Evolutionary conservation across 495 filamentous ascomycete genomes (phyloP), one percentile per base, ranked within the genome.

Genomic region (Astrocystis sublimbata): DNA sequence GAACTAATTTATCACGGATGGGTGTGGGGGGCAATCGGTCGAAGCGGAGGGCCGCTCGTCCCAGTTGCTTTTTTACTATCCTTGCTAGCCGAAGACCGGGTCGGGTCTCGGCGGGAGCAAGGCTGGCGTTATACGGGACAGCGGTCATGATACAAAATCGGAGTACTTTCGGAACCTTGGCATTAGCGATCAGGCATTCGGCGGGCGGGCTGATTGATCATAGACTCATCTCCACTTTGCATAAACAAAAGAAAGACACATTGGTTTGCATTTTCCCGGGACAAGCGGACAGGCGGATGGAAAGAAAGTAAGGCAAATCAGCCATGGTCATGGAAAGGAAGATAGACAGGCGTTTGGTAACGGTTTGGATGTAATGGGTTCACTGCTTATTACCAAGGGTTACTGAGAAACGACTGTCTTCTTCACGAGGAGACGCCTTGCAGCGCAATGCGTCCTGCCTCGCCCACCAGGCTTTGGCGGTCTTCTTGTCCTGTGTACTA

Each of bases 191-290:
- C 45, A 65, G 64, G 59, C 50, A 42, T 67, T 67, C 54, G 63
- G 61, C 64, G 41, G 60, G 70, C 58, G 60, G 26, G 66, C 56
- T 65, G 71, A 63, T 67, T 63, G 71, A 63, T 67, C 62, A 73
- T 72, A 72, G 67, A 72, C 58, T 58, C 36, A 67, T 67, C 71
- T 70, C 71, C 65, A 73, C 71, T 72, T 61, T 66, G 63, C 69
- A 72, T 72, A 72, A 60, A 68, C n/a, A 63, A 56, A 62, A 49
- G 66, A 66, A 66, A 54, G 50, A 56, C 30, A n/a, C n/a, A n/a
- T 56, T 43, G 9, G 30, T 21, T 43, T 55, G 47, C 47, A 56
- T 62, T 61, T 54, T 62, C 49, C 35, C 24, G 31, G 60, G 59
- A 53, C 33, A 17, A 24, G 58, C 36, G 58, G 58, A 6, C 41